Base-by-base conservation (phyloP, 2,329 filamentous ascomycete genomes). In the Metarhizium album region DNA sequence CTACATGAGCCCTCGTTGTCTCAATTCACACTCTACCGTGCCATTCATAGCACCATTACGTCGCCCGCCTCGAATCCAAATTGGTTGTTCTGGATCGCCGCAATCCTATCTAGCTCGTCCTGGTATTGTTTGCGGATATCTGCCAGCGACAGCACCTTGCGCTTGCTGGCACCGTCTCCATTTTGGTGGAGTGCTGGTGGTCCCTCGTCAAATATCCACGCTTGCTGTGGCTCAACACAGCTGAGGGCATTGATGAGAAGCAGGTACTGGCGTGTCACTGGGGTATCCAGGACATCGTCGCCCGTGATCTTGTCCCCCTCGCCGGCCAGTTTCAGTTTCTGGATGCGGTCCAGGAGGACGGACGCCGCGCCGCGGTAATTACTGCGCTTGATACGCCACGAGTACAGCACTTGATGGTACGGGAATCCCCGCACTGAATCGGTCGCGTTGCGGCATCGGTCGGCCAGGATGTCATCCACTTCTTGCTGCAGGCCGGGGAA, bases 61-160 rank as follows among this genome's bases (percentile, higher is more conserved):
- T 79, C 74, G 29, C 71, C 76, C 13, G 69, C 71, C 55, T 73
- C 69, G 54, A 96, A 87, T 16, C 86, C 86, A 74, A 94, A 96
- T 63, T 94, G 83, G 52, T 94, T 90, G 62, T 87, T 87, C 68
- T 93, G 84, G 64, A 96, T 90, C 49, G 87, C 86, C 48, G 86
- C 87, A 58, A 93, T 85, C 55, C 89, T 79, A 68, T 98, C 93
- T 62, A 98, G 71, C 68, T 97, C 90, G 23, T 79, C 81, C 69
- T 95, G 87, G 66, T 96, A 98, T 64, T 91, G 86, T 67, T 85
- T 88, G 61, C 90, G 79, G 48, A 97, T 74, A 64, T 95, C 90
- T 29, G 86, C 86, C 50, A 98, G 71, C 31, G 88, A 95, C 16
- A 97, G 78, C 35, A 97, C 82, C 63, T 80, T 84, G 54, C 90